Evolutionary conservation across 1,284 basidiomycete species (phyloP), one percentile per base, ranked within the genome.

Genomic region (Tilletia indica): DNA sequence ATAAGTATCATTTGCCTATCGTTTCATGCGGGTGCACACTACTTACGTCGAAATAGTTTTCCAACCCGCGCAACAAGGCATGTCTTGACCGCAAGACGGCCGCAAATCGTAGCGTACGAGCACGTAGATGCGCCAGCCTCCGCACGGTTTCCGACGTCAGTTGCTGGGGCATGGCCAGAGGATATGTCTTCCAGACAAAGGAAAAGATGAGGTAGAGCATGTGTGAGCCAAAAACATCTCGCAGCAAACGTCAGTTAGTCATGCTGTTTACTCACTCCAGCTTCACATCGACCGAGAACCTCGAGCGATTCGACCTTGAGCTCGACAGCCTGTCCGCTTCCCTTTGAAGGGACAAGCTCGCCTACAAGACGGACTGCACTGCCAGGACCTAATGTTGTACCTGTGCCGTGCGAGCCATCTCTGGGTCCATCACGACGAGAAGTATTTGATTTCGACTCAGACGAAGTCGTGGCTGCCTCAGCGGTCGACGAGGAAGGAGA

Each of bases 301-400:
- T 73, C 25, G 21, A 75, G 39, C 0, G 38, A 14, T 6, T 76
- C 54, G 0, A 76, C 75, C 8, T 76, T 70, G 42, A 83, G 69
- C 70, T 83, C 82, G 48, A 80, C 58, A 8, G 69, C 68, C 68
- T 82, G 80, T 1, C 78, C 78, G 11, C 51, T 36, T 12, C 70
- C 70, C 51, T 74, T 77, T 8, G 72, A 73, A 1, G 74, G 77
- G 12, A 70, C 68, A 39, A 81, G 74, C 1, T 67, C 48, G 1
- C 79, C 80, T 0, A 45, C 34, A 14, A 82, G 70, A 34, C 67
- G 71, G 11, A 83, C 68, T 0, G 80, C 80, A 0, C 76, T 72
- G 14, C 82, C 82, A 6, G 79, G 73, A 14, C 42, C 42, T 14
- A 45, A 45, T 0, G 42, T 14, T 14, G 42, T 8, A 45, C 9